These are phyloP conservation scores for Sesbania bispinosa DNA, from an alignment of 306 rosid species.

Conservation along the genomic window DNA sequence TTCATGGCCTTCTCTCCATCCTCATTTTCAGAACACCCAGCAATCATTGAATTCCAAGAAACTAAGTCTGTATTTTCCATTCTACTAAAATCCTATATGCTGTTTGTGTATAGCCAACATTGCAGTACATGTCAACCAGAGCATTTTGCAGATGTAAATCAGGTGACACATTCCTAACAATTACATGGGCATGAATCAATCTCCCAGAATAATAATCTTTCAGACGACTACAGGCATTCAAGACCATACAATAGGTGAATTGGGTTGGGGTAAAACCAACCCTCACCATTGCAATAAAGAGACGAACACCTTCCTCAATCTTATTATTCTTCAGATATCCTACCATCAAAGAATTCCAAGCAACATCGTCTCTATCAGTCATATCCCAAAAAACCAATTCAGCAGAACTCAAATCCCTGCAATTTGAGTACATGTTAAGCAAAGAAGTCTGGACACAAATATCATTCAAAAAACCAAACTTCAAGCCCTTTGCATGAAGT, in stretches of 20 bases:
- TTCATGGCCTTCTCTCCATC: conserved; percentile 59
- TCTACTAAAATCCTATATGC: conserved; percentile 43
- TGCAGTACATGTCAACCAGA: conserved; percentile 83
- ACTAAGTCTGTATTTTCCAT: conserved; percentile 58
- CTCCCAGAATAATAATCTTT: conserved; percentile 47
- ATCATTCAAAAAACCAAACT: conserved; percentile 59
- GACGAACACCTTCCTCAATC: conserved; percentile 36
- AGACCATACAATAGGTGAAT: conserved; percentile 63
- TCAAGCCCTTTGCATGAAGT: conserved; percentile 65
- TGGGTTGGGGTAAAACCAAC: conserved; percentile 52
- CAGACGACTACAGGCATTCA: conserved; percentile 56
- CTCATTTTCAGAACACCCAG: conserved; percentile 61
- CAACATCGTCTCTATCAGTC: conserved; percentile 53
- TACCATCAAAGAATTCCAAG: conserved; percentile 75
- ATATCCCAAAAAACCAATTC: conserved; percentile 49
- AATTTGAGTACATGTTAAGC: conserved; percentile 67
- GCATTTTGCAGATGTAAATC: conserved; percentile 73
- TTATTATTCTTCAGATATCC: conserved; percentile 57
- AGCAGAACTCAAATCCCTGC: conserved; percentile 60
- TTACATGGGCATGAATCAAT: conserved; percentile 54
- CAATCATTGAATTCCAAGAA: conserved; percentile 84
- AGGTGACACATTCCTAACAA: conserved; percentile 38
- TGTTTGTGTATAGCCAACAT: conserved; percentile 40
- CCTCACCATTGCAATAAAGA: conserved; percentile 48
- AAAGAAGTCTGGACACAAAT: conserved; percentile 65